Evolutionary conservation across 2,329 filamentous ascomycete genomes (phyloP), one percentile per base, ranked within the genome.

Genomic region (Phoma sp.): DNA sequence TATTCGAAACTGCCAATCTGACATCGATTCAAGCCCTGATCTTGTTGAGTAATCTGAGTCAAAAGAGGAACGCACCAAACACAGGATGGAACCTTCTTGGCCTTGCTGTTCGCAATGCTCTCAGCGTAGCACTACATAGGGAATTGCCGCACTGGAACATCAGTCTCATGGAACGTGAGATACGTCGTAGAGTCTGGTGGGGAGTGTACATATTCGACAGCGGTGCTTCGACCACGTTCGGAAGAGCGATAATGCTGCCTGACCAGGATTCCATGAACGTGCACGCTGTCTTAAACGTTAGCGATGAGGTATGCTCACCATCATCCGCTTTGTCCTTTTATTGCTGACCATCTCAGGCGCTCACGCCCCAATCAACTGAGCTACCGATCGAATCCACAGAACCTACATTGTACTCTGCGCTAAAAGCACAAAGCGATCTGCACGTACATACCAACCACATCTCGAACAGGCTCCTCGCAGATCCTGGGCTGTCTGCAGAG

Each of bases 121-220:
- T 67, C 3, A 68, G 64, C 47, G 48, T 68, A 15, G 65, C 65
- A n/a, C 54, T 68, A 6, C 65, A 68, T 21, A 59, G 65, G 37
- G 65, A 68, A 51, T 48, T 68, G 7, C 65, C 65, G 6, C 65
- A 68, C 51, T 68, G 65, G 65, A 65, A 65, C 10, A 66, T 68
- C 21, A 66, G 62, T 27, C 58, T 67, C 10, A 58, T 67, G 27
- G 65, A 68, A 39, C 64, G 65, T 19, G 65, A 68, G 43, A 61
- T 61, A 8, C 56, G 65, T 43, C 62, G 65, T 15, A 54, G 65
- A 51, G 61, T 64, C 9, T 68, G 64, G 62, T 68, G 65, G 65
- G 64, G 64, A 5, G 19, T 68, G 15, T 68, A 65, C 25, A 65
- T 68, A 8, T 68, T 68, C 41, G 65, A 68, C 25, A 68, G 65